Evolutionary conservation across 2,329 filamentous ascomycete species (phyloP).

Genomic region (Trichoderma pleuroti): DNA sequence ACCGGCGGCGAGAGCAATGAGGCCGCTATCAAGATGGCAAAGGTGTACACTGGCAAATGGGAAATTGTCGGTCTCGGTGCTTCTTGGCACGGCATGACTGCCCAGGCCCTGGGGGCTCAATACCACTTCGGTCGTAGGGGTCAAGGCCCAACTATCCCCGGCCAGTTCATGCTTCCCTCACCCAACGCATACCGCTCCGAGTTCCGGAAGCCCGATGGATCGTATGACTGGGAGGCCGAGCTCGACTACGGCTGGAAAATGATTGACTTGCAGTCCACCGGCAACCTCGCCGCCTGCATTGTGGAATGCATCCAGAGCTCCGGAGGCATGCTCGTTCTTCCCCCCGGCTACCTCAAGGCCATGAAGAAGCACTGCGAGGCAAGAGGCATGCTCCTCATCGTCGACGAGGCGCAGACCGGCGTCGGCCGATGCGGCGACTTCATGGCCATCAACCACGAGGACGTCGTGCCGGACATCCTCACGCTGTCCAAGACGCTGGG

Average conservation of each 20-base stretch:
- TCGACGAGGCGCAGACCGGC: slow-evolving; percentile 61
- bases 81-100: slow-evolving; percentile 61
- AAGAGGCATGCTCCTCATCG: slow-evolving; percentile 57
- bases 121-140: slow-evolving; percentile 54
- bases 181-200: slow-evolving; percentile 60
- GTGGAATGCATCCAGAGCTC: slow-evolving; percentile 59
- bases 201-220: slow-evolving; percentile 55
- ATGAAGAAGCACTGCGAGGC: slow-evolving; percentile 53
- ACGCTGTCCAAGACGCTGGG: slow-evolving; percentile 60
- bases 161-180: slow-evolving; percentile 54
- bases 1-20: slow-evolving; percentile 58
- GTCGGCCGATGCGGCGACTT: slow-evolving; percentile 56
- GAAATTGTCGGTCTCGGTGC: slow-evolving; percentile 59
- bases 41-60: slow-evolving; percentile 61
- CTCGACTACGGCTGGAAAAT: slow-evolving; percentile 58
- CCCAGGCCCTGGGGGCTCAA: slow-evolving; percentile 50
- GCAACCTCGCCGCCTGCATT: slow-evolving; percentile 61
- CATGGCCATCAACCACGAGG: slow-evolving; percentile 56
- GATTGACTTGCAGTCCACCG: slow-evolving; percentile 56
- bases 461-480: slow-evolving; percentile 55
- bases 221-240: slow-evolving; percentile 61
- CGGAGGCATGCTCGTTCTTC: slow-evolving; percentile 58
- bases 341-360: slow-evolving; percentile 54
- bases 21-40: slow-evolving; percentile 62
- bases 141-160: slow-evolving; percentile 49